Conservation (phyloP, 148 eudicot species). For the Linanthus parryae region DNA sequence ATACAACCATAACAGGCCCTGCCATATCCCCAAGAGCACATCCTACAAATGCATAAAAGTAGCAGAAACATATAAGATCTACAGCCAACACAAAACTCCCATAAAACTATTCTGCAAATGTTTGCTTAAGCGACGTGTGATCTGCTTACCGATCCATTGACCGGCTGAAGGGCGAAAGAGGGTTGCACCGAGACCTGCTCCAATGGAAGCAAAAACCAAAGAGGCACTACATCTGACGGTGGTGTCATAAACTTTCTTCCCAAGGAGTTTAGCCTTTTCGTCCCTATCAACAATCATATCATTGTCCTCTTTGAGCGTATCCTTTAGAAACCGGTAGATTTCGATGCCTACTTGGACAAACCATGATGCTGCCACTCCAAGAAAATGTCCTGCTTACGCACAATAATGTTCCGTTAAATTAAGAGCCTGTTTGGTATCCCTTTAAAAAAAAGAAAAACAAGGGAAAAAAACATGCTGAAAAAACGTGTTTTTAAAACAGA, state of each 20-base stretch:
- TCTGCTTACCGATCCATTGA: slow-evolving; percentile 86
- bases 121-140: no score
- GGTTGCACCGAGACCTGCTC: slow-evolving; percentile 80
- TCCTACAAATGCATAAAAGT: slow-evolving; percentile 33
- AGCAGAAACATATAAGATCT: background rate
- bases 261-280: slow-evolving; percentile 45
- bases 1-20: slow-evolving; percentile 57
- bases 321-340: slow-evolving; percentile 45
- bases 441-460: no score
- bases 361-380: slow-evolving; percentile 91
- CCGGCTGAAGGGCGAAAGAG: slow-evolving; percentile 66
- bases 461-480: no score
- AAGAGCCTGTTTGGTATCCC: no score
- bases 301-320: slow-evolving; percentile 31
- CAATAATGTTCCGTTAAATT: no score
- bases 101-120: no score
- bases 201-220: slow-evolving; percentile 75
- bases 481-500: no score
- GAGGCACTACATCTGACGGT: slow-evolving; percentile 71
- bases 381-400: slow-evolving; percentile 57
- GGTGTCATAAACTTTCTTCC: slow-evolving; percentile 42
- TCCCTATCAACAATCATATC: slow-evolving; percentile 35
- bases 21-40: slow-evolving; percentile 79
- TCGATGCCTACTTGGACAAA: slow-evolving; percentile 84
- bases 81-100: no score